These are phyloP conservation scores for Aspergillus felis DNA, from an alignment of 2,329 filamentous ascomycete genomes.

Conservation along the genomic window DNA sequence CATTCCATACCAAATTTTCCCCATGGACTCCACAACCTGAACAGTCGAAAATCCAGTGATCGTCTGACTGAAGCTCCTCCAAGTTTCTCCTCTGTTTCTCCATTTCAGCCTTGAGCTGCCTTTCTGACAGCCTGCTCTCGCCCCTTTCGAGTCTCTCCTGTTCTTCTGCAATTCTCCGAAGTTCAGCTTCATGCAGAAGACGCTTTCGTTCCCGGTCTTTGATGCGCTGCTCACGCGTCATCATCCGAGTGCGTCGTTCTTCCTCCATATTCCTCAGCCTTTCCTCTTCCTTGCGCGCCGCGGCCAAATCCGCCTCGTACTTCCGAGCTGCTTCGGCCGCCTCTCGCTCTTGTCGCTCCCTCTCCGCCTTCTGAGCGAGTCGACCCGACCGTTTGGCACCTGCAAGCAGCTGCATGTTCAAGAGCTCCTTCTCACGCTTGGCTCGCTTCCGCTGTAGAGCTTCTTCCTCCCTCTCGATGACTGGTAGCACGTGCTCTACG, in stretches of 20 bases:
- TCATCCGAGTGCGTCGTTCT: conserved; percentile 73
- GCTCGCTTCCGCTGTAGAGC: conserved; percentile 65
- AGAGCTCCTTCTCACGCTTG: conserved; percentile 75
- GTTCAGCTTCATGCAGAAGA: conserved; percentile 76
- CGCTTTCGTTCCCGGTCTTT: conserved; percentile 82
- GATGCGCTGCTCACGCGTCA: conserved; percentile 79
- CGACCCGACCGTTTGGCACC: conserved; percentile 90
- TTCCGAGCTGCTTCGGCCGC: conserved; percentile 67
- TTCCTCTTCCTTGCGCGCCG: conserved; percentile 57
- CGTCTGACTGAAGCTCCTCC: conserved; percentile 68
- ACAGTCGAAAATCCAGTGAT: conserved; percentile 93
- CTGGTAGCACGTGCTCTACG: conserved; percentile 73
- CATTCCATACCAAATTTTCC: conserved; percentile 60
- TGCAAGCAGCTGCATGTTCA: conserved; percentile 81
- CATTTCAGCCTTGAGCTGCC: conserved; percentile 76
- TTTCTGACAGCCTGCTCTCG: conserved; percentile 66
- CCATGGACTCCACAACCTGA: conserved; percentile 81
- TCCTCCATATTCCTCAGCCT: conserved; percentile 62
- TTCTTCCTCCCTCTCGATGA: conserved; percentile 73
- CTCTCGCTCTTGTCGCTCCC: conserved; percentile 69
- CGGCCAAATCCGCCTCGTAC: conserved; percentile 60
- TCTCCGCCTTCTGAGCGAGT: conserved; percentile 76
- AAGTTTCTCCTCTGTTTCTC: conserved; percentile 74
- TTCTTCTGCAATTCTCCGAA: conserved; percentile 73
- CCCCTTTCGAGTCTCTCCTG: conserved; percentile 57